A percentile compares a stretch with the other conserved stretches of the same genome.
Conservation (phyloP, 2,329 filamentous ascomycete species). For the Colletotrichum nymphaeae region DNA sequence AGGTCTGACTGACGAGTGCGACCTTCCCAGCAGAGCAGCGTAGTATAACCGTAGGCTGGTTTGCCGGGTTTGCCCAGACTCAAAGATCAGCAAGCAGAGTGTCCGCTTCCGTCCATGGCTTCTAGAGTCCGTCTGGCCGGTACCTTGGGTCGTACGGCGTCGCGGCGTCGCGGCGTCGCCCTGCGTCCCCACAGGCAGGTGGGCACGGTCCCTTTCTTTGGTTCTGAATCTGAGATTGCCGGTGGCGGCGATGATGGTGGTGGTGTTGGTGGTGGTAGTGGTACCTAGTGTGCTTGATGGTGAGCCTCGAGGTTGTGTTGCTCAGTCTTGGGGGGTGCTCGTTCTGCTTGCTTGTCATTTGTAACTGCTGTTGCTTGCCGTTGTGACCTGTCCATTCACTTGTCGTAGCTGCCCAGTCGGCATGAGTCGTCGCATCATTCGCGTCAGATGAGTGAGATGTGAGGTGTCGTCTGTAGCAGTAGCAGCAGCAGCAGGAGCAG, state of each 20-base stretch:
- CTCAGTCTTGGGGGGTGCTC: not conserved
- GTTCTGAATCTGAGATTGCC: not conserved
- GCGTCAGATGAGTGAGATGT: not conserved
- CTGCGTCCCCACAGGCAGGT: constrained; percentile 37
- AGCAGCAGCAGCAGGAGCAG: not conserved
- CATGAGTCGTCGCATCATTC: not conserved
- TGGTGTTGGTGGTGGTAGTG: not conserved
- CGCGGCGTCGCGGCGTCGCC: constrained; percentile 35
- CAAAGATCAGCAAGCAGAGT: constrained; percentile 31
- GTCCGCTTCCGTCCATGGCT: constrained; percentile 33
- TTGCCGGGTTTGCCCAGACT: not conserved
- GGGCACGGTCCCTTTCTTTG: constrained; percentile 39
- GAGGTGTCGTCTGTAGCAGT: not conserved
- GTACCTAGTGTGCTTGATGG: not conserved
- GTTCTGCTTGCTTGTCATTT: not conserved
- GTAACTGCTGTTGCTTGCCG: not conserved
- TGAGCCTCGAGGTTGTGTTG: not conserved
- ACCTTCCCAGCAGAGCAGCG: not conserved
- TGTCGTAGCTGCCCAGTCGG: not conserved
- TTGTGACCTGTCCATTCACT: not conserved
- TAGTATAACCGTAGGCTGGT: no score
- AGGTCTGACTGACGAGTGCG: not conserved
- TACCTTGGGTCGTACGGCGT: constrained; percentile 39
- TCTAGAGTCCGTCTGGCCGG: constrained; percentile 39
- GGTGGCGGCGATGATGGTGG: not conserved